phyloP scores from a whole-genome alignment of 1,284 basidiomycete species.

The Xerocomus nothofagi region DNA sequence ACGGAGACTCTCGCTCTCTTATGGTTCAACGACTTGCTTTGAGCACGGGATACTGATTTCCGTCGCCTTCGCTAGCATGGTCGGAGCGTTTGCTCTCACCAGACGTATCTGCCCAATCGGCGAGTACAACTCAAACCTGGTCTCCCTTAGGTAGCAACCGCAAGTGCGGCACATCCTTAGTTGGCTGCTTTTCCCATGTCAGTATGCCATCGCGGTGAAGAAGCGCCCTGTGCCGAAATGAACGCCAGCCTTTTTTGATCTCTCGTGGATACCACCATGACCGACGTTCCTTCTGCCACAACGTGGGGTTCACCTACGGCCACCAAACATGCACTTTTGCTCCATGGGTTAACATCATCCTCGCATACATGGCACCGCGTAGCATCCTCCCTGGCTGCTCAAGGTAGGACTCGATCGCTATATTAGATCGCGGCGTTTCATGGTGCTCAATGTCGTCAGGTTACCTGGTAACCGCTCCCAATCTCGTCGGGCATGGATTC shows the following conservation, averaged over 20 bases:
- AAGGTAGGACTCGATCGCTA: constrained; percentile 12
- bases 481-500: constrained; percentile 25
- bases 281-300: constrained; percentile 15
- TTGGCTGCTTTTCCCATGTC: background rate
- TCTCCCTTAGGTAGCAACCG: too few relatives aligned
- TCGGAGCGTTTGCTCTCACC: too few relatives aligned
- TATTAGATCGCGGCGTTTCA: background rate
- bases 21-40: too few relatives aligned
- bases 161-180: too few relatives aligned
- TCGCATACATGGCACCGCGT: constrained; percentile 26
- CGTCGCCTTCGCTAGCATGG: too few relatives aligned
- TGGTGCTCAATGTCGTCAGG: constrained; percentile 11
- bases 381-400: constrained; percentile 19
- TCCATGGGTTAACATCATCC: constrained; percentile 26
- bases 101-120: too few relatives aligned
- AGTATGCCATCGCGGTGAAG: too few relatives aligned
- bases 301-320: constrained; percentile 25
- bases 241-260: background rate
- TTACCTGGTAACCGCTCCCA: constrained; percentile 26
- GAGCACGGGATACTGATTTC: too few relatives aligned
- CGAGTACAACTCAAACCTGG: too few relatives aligned
- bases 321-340: constrained; percentile 18
- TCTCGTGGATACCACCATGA: constrained; percentile 1
- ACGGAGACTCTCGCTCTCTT: too few relatives aligned
- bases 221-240: background rate